These are phyloP conservation scores for Skeletonema grethae DNA, from an alignment of 108 stramenopile genomes.

Conservation along the genomic window DNA sequence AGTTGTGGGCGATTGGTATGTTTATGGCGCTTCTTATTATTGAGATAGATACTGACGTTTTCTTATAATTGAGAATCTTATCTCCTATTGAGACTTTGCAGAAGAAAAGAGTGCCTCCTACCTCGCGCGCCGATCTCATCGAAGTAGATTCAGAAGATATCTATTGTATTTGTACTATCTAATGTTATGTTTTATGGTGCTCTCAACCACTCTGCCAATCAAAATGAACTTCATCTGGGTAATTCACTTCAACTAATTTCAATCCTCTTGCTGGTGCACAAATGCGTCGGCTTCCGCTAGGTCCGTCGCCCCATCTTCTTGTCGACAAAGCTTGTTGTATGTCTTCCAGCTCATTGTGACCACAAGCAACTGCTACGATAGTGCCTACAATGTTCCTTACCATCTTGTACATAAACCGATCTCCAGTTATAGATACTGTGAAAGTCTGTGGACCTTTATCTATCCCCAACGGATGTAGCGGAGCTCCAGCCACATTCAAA, in stretches of 20 bases:
- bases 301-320: slow-evolving; percentile 20
- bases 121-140: no score
- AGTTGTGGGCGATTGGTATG: no score
- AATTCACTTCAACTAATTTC: slow-evolving; percentile 27
- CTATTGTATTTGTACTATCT: no score
- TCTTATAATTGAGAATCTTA: no score
- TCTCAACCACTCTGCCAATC: slow-evolving; percentile 33
- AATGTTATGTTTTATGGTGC: background rate
- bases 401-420: slow-evolving; percentile 88
- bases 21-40: no score
- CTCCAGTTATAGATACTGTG: slow-evolving; percentile 59
- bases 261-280: slow-evolving; percentile 54
- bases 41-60: no score
- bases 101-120: no score
- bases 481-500: slow-evolving; percentile 8
- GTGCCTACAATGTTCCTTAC: slow-evolving; percentile 78
- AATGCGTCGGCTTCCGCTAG: slow-evolving; percentile 27
- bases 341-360: slow-evolving; percentile 47
- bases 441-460: slow-evolving; percentile 36
- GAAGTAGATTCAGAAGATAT: no score
- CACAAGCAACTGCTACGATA: slow-evolving; percentile 66
- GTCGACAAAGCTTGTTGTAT: slow-evolving; percentile 49
- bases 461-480: slow-evolving; percentile 3
- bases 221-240: slow-evolving; percentile 25
- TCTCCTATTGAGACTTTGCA: no score